A percentile compares a stretch with the other conserved stretches of the same genome.
Evolutionary conservation across 441 rosid species (phyloP).

Genomic region (Populus hybrid): DNA sequence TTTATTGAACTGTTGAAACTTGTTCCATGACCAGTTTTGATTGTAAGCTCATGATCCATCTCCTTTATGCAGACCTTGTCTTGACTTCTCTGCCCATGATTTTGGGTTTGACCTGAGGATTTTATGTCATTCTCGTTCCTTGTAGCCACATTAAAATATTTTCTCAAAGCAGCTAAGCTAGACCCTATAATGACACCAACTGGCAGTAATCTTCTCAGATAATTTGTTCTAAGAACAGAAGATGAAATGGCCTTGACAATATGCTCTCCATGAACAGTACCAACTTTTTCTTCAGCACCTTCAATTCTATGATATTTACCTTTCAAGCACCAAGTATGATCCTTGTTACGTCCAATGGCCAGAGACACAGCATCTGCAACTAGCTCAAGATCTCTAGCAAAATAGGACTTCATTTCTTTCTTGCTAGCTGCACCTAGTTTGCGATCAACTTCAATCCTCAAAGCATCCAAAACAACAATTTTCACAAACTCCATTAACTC

Average conservation of each 20-base stretch:
- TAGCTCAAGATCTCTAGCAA: slow-evolving; percentile 61
- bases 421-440: slow-evolving; percentile 54
- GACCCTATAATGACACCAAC: slow-evolving; percentile 86
- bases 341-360: slow-evolving; percentile 41
- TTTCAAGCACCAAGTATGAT: slow-evolving; percentile 36
- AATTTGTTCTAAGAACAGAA: slow-evolving; percentile 60
- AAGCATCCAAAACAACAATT: slow-evolving; percentile 55
- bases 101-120: slow-evolving; percentile 23
- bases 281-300: slow-evolving; percentile 41
- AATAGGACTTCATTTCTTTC: slow-evolving; percentile 53
- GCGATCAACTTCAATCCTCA: slow-evolving; percentile 77
- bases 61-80: slow-evolving; percentile 21
- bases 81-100: slow-evolving; percentile 27
- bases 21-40: slow-evolving; percentile 27
- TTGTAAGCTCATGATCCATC: slow-evolving; percentile 20
- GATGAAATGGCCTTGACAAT: slow-evolving; percentile 67
- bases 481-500: slow-evolving; percentile 56
- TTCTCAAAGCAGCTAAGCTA: slow-evolving; percentile 87
- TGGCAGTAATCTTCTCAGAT: slow-evolving; percentile 74
- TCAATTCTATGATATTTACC: slow-evolving; percentile 25
- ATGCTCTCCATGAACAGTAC: slow-evolving; percentile 58
- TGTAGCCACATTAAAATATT: slow-evolving; percentile 57
- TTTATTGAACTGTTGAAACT: slow-evolving; percentile 20
- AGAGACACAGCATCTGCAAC: slow-evolving; percentile 70
- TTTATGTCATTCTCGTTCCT: slow-evolving; percentile 29